Percentiles rank a stretch among this genome's conserved stretches.
Conservation (phyloP, 73 alveolate genomes). For the Tetrahymena thermophila region DNA sequence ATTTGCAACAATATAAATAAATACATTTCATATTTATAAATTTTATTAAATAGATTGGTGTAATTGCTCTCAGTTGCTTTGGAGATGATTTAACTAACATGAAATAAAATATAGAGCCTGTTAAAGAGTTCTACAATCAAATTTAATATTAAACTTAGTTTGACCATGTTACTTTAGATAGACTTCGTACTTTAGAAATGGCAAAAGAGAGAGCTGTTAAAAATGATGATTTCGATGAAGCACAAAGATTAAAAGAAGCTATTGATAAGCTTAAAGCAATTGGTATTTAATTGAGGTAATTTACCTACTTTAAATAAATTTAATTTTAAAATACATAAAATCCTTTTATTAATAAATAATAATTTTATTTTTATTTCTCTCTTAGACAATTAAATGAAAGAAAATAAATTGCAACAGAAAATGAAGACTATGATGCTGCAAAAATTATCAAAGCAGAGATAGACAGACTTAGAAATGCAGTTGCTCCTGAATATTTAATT, state of each 20-base stretch:
- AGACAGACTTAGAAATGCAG: conserved; percentile 88
- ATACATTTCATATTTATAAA: conserved; percentile 53
- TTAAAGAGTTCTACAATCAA: conserved; percentile 35
- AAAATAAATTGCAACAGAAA: conserved; percentile 74
- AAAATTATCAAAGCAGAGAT: conserved; percentile 90
- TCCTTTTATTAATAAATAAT: neutral
- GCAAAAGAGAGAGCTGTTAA: conserved; percentile 75
- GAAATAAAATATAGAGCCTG: conserved; percentile 8
- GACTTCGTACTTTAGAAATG: conserved; percentile 66
- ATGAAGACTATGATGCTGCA: conserved; percentile 87
- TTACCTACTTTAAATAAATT: conserved; percentile 28
- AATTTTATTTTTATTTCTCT: neutral
- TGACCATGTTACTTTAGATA: conserved; percentile 66
- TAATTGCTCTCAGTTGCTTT: conserved; percentile 57
- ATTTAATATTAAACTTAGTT: conserved; percentile 39
- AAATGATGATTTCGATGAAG: conserved; percentile 85
- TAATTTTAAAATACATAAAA: neutral
- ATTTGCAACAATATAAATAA: conserved; percentile 42
- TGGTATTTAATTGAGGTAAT: conserved; percentile 62
- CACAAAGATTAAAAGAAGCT: conserved; percentile 81
- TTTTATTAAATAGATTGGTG: conserved; percentile 47
- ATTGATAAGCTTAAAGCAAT: conserved; percentile 79
- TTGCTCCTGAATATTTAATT: conserved; percentile 45
- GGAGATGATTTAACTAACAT: conserved; percentile 32
- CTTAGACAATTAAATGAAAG: conserved; percentile 21